These are phyloP conservation scores for Cordyceps militaris DNA, from an alignment of 2,329 filamentous ascomycete genomes.

Conservation along the genomic window DNA sequence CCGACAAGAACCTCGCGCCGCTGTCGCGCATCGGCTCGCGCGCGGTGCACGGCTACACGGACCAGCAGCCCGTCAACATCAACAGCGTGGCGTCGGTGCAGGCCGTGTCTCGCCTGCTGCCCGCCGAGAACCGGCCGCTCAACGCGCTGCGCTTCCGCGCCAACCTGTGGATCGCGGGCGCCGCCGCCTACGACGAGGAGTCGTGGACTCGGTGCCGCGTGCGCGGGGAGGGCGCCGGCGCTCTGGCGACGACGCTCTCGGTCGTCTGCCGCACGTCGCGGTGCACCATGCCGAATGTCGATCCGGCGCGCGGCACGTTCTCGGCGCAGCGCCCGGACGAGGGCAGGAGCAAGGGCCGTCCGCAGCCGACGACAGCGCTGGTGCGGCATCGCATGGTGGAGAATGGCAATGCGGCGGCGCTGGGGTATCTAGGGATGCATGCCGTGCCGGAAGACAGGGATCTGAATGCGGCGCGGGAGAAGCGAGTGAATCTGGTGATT, in stretches of 20 bases:
- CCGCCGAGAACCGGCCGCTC: slow-evolving; percentile 14
- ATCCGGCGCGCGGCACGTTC: slow-evolving; percentile 11
- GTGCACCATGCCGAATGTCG: slow-evolving; percentile 18
- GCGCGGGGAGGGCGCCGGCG: not conserved
- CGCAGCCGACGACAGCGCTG: slow-evolving; percentile 23
- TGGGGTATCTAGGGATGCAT: slow-evolving; percentile 25
- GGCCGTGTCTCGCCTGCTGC: slow-evolving; percentile 15
- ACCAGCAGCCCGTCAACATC: slow-evolving; percentile 18
- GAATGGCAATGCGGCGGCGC: slow-evolving; percentile 20
- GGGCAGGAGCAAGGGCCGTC: slow-evolving; percentile 17
- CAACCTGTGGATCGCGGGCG: slow-evolving; percentile 16
- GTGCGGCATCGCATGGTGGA: slow-evolving; percentile 20
- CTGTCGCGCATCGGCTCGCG: slow-evolving; percentile 16
- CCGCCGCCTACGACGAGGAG: slow-evolving; percentile 16
- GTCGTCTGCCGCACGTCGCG: slow-evolving; percentile 17
- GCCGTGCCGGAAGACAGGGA: slow-evolving; percentile 22
- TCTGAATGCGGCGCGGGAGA: slow-evolving; percentile 10
- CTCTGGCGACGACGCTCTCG: slow-evolving; percentile 12
- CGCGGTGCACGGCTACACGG: slow-evolving; percentile 18
- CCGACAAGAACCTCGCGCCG: slow-evolving; percentile 16
- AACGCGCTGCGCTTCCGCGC: slow-evolving; percentile 18
- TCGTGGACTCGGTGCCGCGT: slow-evolving; percentile 16
- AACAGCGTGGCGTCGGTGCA: slow-evolving; percentile 18
- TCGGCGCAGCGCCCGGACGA: slow-evolving; percentile 1
- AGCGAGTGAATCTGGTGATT: slow-evolving; percentile 14